Evolutionary conservation across 1,284 basidiomycete genomes (phyloP), one percentile per base, ranked within the genome.

Genomic region (Sparassis latifolia): DNA sequence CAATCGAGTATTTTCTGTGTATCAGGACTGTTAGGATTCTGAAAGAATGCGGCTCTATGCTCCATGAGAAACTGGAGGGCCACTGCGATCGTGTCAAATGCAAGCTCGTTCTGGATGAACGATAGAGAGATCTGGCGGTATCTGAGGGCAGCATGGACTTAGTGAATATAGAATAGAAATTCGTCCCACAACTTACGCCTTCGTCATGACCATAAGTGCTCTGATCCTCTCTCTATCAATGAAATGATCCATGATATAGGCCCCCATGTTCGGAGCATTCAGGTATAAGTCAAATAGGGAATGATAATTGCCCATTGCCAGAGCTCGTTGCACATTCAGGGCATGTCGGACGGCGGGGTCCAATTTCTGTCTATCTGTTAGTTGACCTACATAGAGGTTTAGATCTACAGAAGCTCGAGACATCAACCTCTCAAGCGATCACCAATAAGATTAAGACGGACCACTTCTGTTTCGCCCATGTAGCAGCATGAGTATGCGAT

Each of bases 201-300:
- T 95, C 38, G 92, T 82, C 74, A 99, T 94, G 59, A 89, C 82
- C 60, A 92, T 80, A 51, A 99, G 70, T 1, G 94, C 94, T 54
- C 85, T 83, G 50, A 90, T 80, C 50, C 97, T 76, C 72, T 98
- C 97, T 57, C 97, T 82, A 63, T 89, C 85, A 59, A 97, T 88
- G 67, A 99, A 97, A 68, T 98, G 94, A 69, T 99, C 96, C 92
- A 99, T 97, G 64, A 99, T 93, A 69, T 98, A 98, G 51, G 84
- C 94, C 47, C 93, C 92, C 97, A 99, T 98, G 66, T 96, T 96
- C 41, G 95, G 95, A 42, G 93, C 91, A 53, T 78, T 76, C 58
- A 82, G 62, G 70, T 92, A 99, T 46, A 95, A 74, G 55, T 83
- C 79, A 73, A 98, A 99, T 60, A 99, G 82, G 44, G 82, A 78